Evolutionary conservation across 352 stramenopile species (phyloP), one percentile per base, ranked within the genome.

Genomic region (Phytophthora pistaciae): DNA sequence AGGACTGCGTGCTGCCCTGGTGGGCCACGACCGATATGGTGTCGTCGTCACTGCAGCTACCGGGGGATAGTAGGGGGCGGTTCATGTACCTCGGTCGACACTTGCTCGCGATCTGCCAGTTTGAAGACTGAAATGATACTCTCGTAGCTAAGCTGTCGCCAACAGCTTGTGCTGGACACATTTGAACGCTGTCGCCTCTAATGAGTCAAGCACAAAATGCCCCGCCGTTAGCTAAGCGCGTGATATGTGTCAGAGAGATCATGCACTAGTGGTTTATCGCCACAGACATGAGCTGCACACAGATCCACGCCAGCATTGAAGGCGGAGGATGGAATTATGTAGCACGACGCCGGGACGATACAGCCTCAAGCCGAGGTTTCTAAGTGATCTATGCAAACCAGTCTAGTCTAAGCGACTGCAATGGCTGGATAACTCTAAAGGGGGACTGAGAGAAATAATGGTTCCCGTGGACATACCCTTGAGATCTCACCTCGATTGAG

Each of bases 401-500:
- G 23, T 56, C 49, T 10, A 18, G 49, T 56, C 49, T 10, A 11
- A 23, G 16, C 20, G 21, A 33, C 9, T 56, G 11, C 13, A 38
- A 29, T 10, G 31, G 50, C 38, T 40, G 9, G 8, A n/a, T 23
- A 31, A 3, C 3, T 55, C 27, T 64, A 58, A 40, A 56, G 20
- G 29, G 21, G n/a, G 44, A 76, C 65, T 13, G 68, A 73, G 20
- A 76, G 49, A 56, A 75, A 70, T 60, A 80, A 27, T 27, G 64
- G 70, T n/a, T 80, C 74, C 10, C 74, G 49, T 11, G 70, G 70
- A 60, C 65, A 76, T 31, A 66, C 46, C 5, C 58, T 55, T 25
- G 80, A 89, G 18, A 91, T 78, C 18, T 80, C 50, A 5, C 81
- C 83, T 56, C 76, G 78, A 9, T 78, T 68, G 4, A 93, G 64